A percentile compares a stretch with the other conserved stretches of the same genome.
phyloP scores from a whole-genome alignment of 106 monocot genomes.

The Dactylorhiza incarnata region DNA sequence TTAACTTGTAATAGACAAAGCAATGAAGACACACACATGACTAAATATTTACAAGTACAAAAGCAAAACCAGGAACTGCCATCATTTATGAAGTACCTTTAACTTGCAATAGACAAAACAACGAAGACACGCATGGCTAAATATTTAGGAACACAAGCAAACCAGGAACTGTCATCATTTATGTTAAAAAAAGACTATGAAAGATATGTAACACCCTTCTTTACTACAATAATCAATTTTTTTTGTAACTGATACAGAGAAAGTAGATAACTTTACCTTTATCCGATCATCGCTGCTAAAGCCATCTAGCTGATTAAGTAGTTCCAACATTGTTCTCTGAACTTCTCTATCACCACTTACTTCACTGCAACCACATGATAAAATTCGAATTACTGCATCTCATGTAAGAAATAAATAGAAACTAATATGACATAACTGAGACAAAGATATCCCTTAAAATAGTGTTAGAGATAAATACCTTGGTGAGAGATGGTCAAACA shows the following conservation, averaged over 20 bases:
- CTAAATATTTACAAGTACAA: too few relatives aligned
- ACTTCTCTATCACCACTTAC: constrained; percentile 93
- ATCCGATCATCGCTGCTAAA: constrained; percentile 90
- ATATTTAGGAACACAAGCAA: neutral
- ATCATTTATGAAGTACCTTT: too few relatives aligned
- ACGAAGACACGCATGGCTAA: neutral
- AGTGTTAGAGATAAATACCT: too few relatives aligned
- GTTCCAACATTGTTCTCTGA: constrained; percentile 83
- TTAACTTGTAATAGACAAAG: too few relatives aligned
- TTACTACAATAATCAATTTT: neutral
- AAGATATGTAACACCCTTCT: too few relatives aligned
- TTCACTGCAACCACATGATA: constrained; percentile 52
- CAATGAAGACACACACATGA: too few relatives aligned
- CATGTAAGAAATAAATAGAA: neutral
- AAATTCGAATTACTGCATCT: neutral
- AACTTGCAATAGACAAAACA: too few relatives aligned
- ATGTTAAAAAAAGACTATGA: too few relatives aligned
- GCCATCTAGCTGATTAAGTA: constrained; percentile 94
- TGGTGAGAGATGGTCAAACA: too few relatives aligned
- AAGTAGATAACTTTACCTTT: constrained; percentile 37
- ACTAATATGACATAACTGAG: neutral
- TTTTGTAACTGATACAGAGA: neutral
- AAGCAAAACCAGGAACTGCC: too few relatives aligned
- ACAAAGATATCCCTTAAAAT: too few relatives aligned
- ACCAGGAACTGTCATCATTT: neutral